Conservation (phyloP, 768 basidiomycete genomes). For the Tephrocybe sp. region DNA sequence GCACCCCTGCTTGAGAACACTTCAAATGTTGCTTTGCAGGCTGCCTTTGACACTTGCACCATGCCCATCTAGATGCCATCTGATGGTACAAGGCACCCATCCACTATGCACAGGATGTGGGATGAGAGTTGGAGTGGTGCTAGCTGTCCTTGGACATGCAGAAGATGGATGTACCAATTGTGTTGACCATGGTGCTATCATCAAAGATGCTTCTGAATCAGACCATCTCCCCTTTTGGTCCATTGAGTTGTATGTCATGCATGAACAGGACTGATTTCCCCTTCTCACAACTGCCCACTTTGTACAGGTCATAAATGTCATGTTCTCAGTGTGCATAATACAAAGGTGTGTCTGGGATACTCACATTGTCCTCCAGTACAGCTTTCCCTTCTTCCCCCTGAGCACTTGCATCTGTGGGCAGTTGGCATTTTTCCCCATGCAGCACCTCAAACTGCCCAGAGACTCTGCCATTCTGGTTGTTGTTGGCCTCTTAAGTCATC, state of each 20-base stretch:
- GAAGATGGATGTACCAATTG: too few species aligned
- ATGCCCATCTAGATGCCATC: neutral
- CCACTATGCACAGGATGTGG: slow-evolving; percentile 20
- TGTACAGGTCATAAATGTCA: neutral
- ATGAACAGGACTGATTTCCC: neutral
- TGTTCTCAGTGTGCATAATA: slow-evolving; percentile 8
- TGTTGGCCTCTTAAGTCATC: neutral
- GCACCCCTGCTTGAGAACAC: slow-evolving; percentile 19
- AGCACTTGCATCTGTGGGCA: slow-evolving; percentile 5
- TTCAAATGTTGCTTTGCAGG: slow-evolving; percentile 15
- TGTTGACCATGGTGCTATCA: slow-evolving; percentile 23
- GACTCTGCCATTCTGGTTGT: neutral
- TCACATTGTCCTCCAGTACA: neutral
- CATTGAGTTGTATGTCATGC: neutral
- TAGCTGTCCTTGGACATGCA: too few species aligned
- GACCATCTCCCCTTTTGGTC: neutral
- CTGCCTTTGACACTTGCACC: neutral
- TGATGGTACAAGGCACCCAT: slow-evolving; percentile 12
- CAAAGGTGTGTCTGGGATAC: neutral
- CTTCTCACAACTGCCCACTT: neutral
- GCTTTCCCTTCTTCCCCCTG: neutral
- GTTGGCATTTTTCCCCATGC: slow-evolving; percentile 15
- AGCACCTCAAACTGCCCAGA: slow-evolving; percentile 3
- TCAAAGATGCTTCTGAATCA: slow-evolving; percentile 16
- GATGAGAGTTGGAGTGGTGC: too few species aligned